These are phyloP conservation scores for Kwoniella shandongensis DNA, from an alignment of 768 basidiomycete species.

Conservation along the genomic window DNA sequence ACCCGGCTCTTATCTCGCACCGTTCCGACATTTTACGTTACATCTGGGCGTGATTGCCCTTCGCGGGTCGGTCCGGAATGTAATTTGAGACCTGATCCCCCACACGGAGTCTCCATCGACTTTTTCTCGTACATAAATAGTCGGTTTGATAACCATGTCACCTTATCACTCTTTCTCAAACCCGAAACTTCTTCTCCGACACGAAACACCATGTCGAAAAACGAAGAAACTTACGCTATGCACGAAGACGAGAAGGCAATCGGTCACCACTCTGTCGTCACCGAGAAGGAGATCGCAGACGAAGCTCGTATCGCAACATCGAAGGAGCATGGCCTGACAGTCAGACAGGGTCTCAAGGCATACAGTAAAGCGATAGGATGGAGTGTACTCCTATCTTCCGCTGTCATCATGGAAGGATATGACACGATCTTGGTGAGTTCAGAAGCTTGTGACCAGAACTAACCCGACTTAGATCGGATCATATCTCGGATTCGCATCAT, in stretches of 20 bases:
- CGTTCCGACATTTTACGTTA: neutral
- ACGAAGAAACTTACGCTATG: too few species aligned
- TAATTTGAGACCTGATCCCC: too few species aligned
- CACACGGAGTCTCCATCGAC: too few species aligned
- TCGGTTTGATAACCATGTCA: too few species aligned
- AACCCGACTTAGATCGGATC: constrained; percentile 2
- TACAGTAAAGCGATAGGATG: constrained; percentile 49
- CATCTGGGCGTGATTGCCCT: too few species aligned
- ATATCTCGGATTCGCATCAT: constrained; percentile 3
- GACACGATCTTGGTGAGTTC: constrained; percentile 14
- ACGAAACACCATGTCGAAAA: too few species aligned
- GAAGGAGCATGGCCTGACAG: constrained; percentile 35
- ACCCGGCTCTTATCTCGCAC: neutral
- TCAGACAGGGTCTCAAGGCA: constrained; percentile 34
- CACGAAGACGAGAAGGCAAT: too few species aligned
- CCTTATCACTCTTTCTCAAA: too few species aligned
- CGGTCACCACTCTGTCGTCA: neutral
- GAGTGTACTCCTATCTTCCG: constrained; percentile 22
- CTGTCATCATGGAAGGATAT: constrained; percentile 40
- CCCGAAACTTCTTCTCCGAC: too few species aligned
- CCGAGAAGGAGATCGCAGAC: neutral
- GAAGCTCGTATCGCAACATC: constrained; percentile 2
- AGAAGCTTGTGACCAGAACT: neutral
- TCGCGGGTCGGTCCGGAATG: neutral
- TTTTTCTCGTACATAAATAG: too few species aligned